phyloP scores from a whole-genome alignment of 495 filamentous ascomycete genomes.

The Hypomontagnella submonticulosa region DNA sequence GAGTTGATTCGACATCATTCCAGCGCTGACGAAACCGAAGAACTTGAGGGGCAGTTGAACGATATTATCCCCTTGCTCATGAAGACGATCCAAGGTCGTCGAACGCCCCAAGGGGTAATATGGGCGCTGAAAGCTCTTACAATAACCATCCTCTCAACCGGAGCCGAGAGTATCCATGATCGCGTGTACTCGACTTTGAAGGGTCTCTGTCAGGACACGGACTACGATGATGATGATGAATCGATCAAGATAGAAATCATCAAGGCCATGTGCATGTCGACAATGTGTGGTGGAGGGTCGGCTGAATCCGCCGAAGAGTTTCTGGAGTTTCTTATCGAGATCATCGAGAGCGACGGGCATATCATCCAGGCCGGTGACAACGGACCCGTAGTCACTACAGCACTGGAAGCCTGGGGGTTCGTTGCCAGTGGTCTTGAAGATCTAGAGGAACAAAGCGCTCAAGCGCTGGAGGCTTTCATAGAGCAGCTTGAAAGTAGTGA shows the following conservation, averaged over 20 bases:
- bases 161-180: slow-evolving; percentile 76
- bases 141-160: slow-evolving; percentile 77
- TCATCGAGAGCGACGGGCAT: slow-evolving; percentile 85
- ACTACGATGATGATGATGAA: slow-evolving; percentile 55
- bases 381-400: slow-evolving; percentile 80
- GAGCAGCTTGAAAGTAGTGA: slow-evolving; percentile 88
- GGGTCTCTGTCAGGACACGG: slow-evolving; percentile 74
- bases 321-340: slow-evolving; percentile 86
- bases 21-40: slow-evolving; percentile 73
- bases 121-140: slow-evolving; percentile 80
- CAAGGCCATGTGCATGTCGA: slow-evolving; percentile 75
- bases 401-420: slow-evolving; percentile 88
- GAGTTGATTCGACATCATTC: slow-evolving; percentile 80
- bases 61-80: slow-evolving; percentile 79
- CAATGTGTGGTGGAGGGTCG: slow-evolving; percentile 83
- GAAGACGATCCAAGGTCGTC: slow-evolving; percentile 76
- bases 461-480: slow-evolving; percentile 84
- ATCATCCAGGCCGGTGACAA: slow-evolving; percentile 79
- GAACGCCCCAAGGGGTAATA: slow-evolving; percentile 76
- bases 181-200: slow-evolving; percentile 72
- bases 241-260: slow-evolving; percentile 78
- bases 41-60: slow-evolving; percentile 67
- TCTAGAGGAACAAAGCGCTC: slow-evolving; percentile 75
- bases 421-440: slow-evolving; percentile 86
- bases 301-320: slow-evolving; percentile 75